These are phyloP conservation scores for Talaromyces thailandensis DNA, from an alignment of 495 filamentous ascomycete genomes.

Conservation along the genomic window DNA sequence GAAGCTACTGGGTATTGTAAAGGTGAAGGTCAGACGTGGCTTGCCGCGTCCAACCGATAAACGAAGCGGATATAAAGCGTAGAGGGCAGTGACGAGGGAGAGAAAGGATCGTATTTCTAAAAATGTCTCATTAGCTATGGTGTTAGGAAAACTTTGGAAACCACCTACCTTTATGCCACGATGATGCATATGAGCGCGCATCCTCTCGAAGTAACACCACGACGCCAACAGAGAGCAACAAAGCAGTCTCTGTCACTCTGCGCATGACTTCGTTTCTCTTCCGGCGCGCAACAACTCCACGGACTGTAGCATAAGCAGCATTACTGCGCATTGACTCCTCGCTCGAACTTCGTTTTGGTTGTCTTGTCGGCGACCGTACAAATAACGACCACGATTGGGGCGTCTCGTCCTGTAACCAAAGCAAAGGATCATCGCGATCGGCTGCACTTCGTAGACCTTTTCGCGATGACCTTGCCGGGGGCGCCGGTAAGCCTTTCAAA, in stretches of 20 bases:
- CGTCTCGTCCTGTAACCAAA: slow-evolving; percentile 22
- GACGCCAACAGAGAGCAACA: slow-evolving; percentile 36
- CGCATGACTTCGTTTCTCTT: slow-evolving; percentile 36
- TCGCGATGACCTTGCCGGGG: slow-evolving; percentile 49
- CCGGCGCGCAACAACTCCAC: slow-evolving; percentile 19
- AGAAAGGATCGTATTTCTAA: slow-evolving; percentile 40
- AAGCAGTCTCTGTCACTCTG: slow-evolving; percentile 31
- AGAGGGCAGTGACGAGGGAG: slow-evolving; percentile 31
- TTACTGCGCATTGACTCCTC: slow-evolving; percentile 16
- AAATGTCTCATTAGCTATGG: background rate
- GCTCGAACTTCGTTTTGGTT: slow-evolving; percentile 30
- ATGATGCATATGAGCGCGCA: slow-evolving; percentile 26
- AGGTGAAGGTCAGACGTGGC: slow-evolving; percentile 18
- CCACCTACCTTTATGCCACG: slow-evolving; percentile 35
- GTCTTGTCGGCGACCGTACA: slow-evolving; percentile 20
- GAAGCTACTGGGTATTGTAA: slow-evolving; percentile 61
- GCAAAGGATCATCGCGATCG: slow-evolving; percentile 23
- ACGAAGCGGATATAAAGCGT: slow-evolving; percentile 40
- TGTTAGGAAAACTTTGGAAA: background rate
- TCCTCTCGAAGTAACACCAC: slow-evolving; percentile 26
- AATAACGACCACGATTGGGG: slow-evolving; percentile 31
- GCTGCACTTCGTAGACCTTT: slow-evolving; percentile 62
- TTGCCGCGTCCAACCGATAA: slow-evolving; percentile 3
- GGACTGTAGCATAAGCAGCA: slow-evolving; percentile 11
- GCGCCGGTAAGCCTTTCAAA: slow-evolving; percentile 72